phyloP scores from a whole-genome alignment of 768 basidiomycete species.

The Mycena polygramma region DNA sequence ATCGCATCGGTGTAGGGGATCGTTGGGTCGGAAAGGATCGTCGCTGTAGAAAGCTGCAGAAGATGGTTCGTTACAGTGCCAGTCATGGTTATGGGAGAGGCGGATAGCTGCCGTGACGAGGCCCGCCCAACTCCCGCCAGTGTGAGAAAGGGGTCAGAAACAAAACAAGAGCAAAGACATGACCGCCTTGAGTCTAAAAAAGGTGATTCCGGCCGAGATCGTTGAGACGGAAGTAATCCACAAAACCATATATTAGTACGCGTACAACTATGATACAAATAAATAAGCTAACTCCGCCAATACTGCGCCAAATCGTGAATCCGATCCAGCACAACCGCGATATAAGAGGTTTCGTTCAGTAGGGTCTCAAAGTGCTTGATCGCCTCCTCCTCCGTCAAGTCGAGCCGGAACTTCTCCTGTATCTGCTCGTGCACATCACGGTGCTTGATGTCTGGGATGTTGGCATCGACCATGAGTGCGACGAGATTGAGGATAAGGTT shows the following conservation, averaged over 20 bases:
- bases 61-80: conserved; percentile 52
- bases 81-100: not conserved
- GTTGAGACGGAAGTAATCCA: not conserved
- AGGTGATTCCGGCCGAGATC: conserved; percentile 1
- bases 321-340: conserved; percentile 92
- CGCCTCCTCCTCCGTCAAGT: conserved; percentile 96
- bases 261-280: not conserved
- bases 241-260: not conserved
- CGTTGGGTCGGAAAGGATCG: conserved; percentile 16
- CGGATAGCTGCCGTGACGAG: too few species aligned
- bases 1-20: conserved; percentile 61
- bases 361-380: conserved; percentile 96
- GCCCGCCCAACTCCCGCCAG: too few species aligned
- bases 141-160: too few species aligned
- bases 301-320: conserved; percentile 94
- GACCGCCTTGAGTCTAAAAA: conserved; percentile 6
- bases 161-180: conserved; percentile 10
- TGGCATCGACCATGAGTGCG: conserved; percentile 96
- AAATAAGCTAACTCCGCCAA: conserved; percentile 74
- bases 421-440: conserved; percentile 90
- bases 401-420: conserved; percentile 96
- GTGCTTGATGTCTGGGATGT: conserved; percentile 97
- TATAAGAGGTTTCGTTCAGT: conserved; percentile 94
- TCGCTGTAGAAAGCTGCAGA: conserved; percentile 42
- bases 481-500: conserved; percentile 98